These are phyloP conservation scores for Amphirosellinia nigrospora DNA, from an alignment of 495 filamentous ascomycete genomes.

Conservation along the genomic window DNA sequence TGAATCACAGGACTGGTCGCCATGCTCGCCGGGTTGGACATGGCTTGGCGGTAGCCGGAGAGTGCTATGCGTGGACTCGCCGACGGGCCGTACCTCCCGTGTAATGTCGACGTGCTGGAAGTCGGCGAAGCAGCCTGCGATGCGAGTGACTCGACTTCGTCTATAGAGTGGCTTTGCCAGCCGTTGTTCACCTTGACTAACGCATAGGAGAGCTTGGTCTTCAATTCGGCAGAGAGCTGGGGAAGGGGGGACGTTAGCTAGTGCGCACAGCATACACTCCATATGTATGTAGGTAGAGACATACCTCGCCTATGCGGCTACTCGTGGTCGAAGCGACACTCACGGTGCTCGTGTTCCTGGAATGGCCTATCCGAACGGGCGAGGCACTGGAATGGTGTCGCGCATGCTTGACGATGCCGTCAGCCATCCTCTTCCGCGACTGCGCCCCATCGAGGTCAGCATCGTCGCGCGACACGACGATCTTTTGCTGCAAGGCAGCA, in stretches of 20 bases:
- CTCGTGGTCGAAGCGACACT: constrained; percentile 60
- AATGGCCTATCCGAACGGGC: constrained; percentile 58
- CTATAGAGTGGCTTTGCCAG: constrained; percentile 72
- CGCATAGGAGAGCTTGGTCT: constrained; percentile 82
- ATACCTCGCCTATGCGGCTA: constrained; percentile 78
- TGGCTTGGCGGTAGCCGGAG: constrained; percentile 40
- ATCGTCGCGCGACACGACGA: constrained; percentile 44
- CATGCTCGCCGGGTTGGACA: constrained; percentile 39
- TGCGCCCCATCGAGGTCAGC: constrained; percentile 32
- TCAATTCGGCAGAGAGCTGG: constrained; percentile 77
- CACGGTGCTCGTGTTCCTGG: constrained; percentile 69
- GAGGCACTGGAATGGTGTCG: constrained; percentile 46
- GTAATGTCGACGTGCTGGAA: constrained; percentile 59
- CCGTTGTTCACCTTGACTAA: constrained; percentile 90
- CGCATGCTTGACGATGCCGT: constrained; percentile 64
- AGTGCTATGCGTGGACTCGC: constrained; percentile 51
- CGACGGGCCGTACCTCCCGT: constrained; percentile 54
- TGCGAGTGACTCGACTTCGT: constrained; percentile 72
- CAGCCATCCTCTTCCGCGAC: constrained; percentile 67
- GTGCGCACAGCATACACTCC: constrained; percentile 13
- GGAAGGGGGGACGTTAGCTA: constrained; percentile 34
- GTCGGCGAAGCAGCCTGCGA: constrained; percentile 65
- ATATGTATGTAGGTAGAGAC: too few relatives aligned
- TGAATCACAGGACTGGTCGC: constrained; percentile 41
- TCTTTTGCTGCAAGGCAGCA: constrained; percentile 57